Conservation (phyloP, 352 stramenopile genomes). For the Phytophthora podocarpi region DNA sequence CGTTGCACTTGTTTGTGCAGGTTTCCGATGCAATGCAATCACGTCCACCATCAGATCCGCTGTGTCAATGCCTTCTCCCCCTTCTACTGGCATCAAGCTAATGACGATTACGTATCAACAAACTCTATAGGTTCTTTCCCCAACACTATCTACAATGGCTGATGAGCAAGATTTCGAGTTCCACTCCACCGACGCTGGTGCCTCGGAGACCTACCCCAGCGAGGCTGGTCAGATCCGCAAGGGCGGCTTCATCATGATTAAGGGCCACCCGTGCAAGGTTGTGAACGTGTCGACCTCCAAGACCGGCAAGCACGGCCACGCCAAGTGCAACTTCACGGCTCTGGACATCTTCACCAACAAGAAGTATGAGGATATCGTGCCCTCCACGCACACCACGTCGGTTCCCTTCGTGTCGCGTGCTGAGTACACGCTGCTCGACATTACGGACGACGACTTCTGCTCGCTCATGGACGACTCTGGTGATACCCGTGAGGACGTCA, state of each 20-base stretch:
- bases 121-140: slow-evolving; percentile 16
- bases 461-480: slow-evolving; percentile 98
- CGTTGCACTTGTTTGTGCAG: neutral
- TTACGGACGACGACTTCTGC: slow-evolving; percentile 97
- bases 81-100: too few species aligned
- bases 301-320: slow-evolving; percentile 99
- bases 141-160: slow-evolving; percentile 46
- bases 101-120: too few species aligned
- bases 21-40: too few species aligned
- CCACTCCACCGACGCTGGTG: slow-evolving; percentile 96
- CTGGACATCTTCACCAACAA: slow-evolving; percentile 99
- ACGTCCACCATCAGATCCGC: too few species aligned
- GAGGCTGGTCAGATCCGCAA: slow-evolving; percentile 99
- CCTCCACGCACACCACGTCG: slow-evolving; percentile 98
- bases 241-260: slow-evolving; percentile 99
- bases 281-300: slow-evolving; percentile 99
- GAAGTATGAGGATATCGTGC: slow-evolving; percentile 99
- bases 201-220: slow-evolving; percentile 97
- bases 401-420: slow-evolving; percentile 97
- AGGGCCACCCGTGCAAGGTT: slow-evolving; percentile 99
- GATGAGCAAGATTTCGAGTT: slow-evolving; percentile 87
- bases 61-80: too few species aligned
- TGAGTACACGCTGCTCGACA: slow-evolving; percentile 99
- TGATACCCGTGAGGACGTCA: slow-evolving; percentile 98
- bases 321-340: slow-evolving; percentile 99